Evolutionary conservation across 495 filamentous ascomycete genomes (phyloP), one percentile per base, ranked within the genome.

Genomic region (Neurospora sp.): DNA sequence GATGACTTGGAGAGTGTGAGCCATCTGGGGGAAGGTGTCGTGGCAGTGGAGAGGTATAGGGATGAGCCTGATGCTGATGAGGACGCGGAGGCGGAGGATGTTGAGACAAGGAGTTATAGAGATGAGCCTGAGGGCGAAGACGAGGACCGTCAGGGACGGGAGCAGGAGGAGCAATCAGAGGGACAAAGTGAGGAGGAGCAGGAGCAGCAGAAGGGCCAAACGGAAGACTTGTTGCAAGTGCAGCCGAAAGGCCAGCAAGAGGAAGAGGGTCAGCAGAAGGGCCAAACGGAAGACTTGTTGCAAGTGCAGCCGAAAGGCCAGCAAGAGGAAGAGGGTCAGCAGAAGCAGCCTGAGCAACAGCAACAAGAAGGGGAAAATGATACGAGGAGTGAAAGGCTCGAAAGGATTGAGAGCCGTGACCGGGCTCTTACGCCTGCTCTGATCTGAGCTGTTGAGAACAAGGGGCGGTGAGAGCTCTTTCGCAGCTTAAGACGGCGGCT

Each of bases 41-140:
- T 36, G 15, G 54, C 28, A 6, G 54, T 40, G 54, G 48, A 24
- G 31, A 37, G 73, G 24, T 80, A 80, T 28, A 28, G 70, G n/a
- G 79, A 80, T 42, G 76, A 79, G 3, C 72, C 74, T 15, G 74
- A 75, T 13, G 77, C 13, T 13, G 28, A 66, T 66, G 54, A 17
- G 13, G 54, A 66, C 13, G 28, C 48, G 2, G 48, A 24, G 48
- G 48, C 28, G 24, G 48, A 66, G 2, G 10, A 36, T 10, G 28
- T 36, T 4, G 54, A 66, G 28, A 5, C 28, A 15, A 66, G 15
- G 7, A 66, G 54, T 66, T 66, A 34, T 66, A 66, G 54, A 3
- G 54, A 66, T 34, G 54, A 36, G 28, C 54, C 13, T 19, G 54
- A 66, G 28, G 54, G 28, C 2, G 54, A 66, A 6, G 54, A 66